These are phyloP conservation scores for Gossypium rotundifolium DNA, from an alignment of 345 rosid genomes.

Conservation along the genomic window DNA sequence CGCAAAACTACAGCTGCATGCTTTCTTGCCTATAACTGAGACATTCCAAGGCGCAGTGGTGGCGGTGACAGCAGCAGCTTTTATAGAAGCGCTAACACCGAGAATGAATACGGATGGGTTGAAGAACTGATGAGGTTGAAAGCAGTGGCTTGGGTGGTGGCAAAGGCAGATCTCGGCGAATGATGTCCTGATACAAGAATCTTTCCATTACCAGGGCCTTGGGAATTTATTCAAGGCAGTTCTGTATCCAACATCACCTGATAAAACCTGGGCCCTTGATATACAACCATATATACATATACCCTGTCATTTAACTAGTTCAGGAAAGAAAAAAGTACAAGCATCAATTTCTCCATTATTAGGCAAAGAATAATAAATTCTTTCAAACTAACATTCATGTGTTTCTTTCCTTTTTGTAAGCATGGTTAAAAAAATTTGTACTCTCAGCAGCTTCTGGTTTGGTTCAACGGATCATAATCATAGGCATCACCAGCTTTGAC, in stretches of 20 bases:
- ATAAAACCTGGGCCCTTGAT: constrained; percentile 18
- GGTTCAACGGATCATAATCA: constrained; percentile 83
- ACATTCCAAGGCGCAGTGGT: not conserved
- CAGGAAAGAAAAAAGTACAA: constrained; percentile 5
- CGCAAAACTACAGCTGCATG: constrained; percentile 15
- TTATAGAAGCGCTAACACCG: not conserved
- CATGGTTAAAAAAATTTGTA: constrained; percentile 23
- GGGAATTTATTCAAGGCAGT: constrained; percentile 24
- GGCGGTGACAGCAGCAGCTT: not conserved
- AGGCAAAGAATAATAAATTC: constrained; percentile 19
- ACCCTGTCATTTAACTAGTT: constrained; percentile 22
- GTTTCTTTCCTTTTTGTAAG: constrained; percentile 25
- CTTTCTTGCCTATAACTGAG: not conserved
- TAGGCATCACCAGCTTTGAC: constrained; percentile 95
- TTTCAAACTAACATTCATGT: constrained; percentile 17
- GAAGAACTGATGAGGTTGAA: not conserved
- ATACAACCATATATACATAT: constrained; percentile 21
- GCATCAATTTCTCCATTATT: constrained; percentile 14
- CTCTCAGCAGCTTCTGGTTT: constrained; percentile 79
- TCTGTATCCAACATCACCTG: constrained; percentile 12
- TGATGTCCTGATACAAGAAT: constrained; percentile 5
- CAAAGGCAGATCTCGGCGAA: constrained; percentile 9
- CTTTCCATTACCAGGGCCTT: constrained; percentile 10
- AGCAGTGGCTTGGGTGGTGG: not conserved
- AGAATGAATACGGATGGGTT: constrained; percentile 14